A percentile compares a stretch with the other conserved stretches of the same genome.
phyloP scores from a whole-genome alignment of 1,284 basidiomycete genomes.

The Irpex rosettiformis region DNA sequence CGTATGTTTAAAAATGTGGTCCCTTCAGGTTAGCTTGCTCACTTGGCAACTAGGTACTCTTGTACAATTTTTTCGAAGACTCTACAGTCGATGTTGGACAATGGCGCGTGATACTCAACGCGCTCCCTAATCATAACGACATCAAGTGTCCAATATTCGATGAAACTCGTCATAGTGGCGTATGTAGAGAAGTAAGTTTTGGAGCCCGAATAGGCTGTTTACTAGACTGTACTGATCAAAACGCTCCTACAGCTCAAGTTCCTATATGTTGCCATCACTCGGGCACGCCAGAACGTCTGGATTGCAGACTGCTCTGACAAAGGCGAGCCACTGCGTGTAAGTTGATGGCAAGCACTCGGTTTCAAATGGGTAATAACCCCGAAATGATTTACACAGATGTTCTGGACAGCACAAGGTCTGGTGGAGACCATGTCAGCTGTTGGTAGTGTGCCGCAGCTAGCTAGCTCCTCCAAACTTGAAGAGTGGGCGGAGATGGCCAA shows the following conservation, averaged over 20 bases:
- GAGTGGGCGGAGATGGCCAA: constrained; percentile 58
- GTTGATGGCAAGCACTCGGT: constrained; percentile 13
- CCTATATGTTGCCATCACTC: constrained; percentile 68
- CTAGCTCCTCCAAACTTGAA: constrained; percentile 41
- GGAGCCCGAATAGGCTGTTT: constrained; percentile 6
- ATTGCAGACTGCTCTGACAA: constrained; percentile 59
- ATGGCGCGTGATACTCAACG: constrained; percentile 60
- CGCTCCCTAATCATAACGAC: constrained; percentile 21
- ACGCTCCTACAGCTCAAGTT: constrained; percentile 48
- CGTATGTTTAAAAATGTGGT: constrained; percentile 31
- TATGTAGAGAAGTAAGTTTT: constrained; percentile 54
- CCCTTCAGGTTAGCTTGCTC: not conserved
- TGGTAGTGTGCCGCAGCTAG: constrained; percentile 44
- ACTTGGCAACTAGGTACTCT: constrained; percentile 47
- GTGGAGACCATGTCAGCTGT: constrained; percentile 41
- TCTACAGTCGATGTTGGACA: constrained; percentile 46
- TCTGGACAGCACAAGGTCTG: constrained; percentile 44
- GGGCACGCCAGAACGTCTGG: constrained; percentile 66
- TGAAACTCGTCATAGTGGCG: constrained; percentile 48
- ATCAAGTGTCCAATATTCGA: constrained; percentile 42
- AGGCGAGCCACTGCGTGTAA: constrained; percentile 56
- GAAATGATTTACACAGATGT: constrained; percentile 37
- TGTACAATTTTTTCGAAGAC: constrained; percentile 72
- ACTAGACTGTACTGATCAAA: not conserved
- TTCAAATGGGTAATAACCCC: not conserved